Base-by-base conservation (phyloP, 1,284 basidiomycete genomes). In the Cryptococcus depauperatus region DNA sequence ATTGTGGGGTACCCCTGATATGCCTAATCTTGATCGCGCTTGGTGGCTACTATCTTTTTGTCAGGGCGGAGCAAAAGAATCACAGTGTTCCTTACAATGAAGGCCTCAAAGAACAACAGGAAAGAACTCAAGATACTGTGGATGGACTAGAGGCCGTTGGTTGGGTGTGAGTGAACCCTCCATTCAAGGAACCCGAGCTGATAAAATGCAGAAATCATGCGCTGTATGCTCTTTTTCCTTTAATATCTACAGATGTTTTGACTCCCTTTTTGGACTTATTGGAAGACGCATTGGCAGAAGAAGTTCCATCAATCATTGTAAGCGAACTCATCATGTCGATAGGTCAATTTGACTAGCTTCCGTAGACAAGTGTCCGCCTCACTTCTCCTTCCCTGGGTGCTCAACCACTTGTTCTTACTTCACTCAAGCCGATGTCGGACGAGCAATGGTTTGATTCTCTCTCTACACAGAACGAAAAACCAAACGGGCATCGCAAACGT, bases 251-350 rank as follows among this genome's bases (percentile, higher is more conserved):
- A 11, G 65, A 70, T 44, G 54, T 70, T n/a, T 56, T 72, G n/a
- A 60, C 61, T 4, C 70, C 70, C 2, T 68, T 71, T 39, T 58
- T 73, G 25, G 71, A 73, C 47, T 54, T 73, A 2, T 53, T 73
- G 28, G 70, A 72, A 44, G 70, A 72, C 42, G 69, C 69, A 1
- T 54, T 72, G 35, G 56, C 65, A 13, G 50, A 61, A 29, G 67
- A 71, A 47, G 64, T 69, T 2, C 69, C 69, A 0, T 64, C 69
- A 0, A 55, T 69, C 10, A 60, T 71, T 18, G 63, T 66, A 30
- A 56, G 64, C 56, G 21, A 13, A 9, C 22, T 21, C n/a, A n/a
- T n/a, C n/a, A n/a, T n/a, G n/a, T n/a, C n/a, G n/a, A n/a, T n/a
- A n/a, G n/a, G n/a, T n/a, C n/a, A n/a, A n/a, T n/a, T n/a, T n/a